Conservation (phyloP, 176 grass and related monocot genomes). For the Guadua angustifolia region DNA sequence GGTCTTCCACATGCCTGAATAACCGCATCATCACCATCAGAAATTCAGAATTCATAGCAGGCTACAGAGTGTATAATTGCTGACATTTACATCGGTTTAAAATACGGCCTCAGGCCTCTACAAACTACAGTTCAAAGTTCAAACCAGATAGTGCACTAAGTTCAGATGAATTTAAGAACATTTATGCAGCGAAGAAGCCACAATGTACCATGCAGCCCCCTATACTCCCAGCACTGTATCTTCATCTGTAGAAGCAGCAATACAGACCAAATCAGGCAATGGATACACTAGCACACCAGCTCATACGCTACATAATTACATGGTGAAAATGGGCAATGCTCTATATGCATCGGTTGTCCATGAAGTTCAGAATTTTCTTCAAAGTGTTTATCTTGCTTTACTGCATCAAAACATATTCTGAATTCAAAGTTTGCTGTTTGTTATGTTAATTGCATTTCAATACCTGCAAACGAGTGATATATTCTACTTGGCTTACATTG, state of each 20-base stretch:
- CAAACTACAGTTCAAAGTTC: constrained; percentile 23
- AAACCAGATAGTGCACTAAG: constrained; percentile 27
- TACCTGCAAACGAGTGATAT: neutral
- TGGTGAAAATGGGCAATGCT: neutral
- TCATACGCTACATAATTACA: constrained; percentile 1
- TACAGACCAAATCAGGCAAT: constrained; percentile 17
- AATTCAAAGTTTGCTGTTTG: neutral
- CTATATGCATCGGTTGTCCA: neutral
- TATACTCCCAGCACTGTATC: neutral
- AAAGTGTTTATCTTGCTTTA: neutral
- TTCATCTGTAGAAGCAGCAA: constrained; percentile 25
- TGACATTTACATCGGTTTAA: constrained; percentile 9
- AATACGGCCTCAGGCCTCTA: neutral
- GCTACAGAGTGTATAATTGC: neutral
- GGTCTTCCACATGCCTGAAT: neutral
- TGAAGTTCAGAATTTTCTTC: constrained; percentile 2
- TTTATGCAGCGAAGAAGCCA: neutral
- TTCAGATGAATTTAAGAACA: neutral
- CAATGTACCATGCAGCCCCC: neutral
- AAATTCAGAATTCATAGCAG: constrained; percentile 2
- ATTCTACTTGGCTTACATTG: neutral
- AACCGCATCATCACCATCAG: neutral
- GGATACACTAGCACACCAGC: constrained; percentile 12
- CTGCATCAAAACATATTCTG: neutral
- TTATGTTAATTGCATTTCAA: neutral